Evolutionary conservation across 1,284 basidiomycete species (phyloP).

Genomic region (Coniferiporia sulphurascens): DNA sequence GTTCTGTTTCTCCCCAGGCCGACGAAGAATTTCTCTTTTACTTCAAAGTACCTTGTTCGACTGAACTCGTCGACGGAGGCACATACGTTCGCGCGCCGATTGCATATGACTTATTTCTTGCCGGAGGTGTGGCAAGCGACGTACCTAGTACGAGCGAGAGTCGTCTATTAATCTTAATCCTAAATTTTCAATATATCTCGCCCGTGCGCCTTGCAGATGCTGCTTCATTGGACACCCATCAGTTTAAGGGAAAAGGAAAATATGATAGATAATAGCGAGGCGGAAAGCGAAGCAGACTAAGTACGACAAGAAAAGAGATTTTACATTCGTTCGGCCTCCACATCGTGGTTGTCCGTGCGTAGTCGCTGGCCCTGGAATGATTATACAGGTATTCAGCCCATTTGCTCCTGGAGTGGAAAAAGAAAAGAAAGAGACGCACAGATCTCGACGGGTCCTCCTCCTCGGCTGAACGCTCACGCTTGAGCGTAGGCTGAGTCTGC

Average conservation of each 20-base stretch:
- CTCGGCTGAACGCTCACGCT: slow-evolving; percentile 65
- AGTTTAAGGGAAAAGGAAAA: not conserved
- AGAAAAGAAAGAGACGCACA: slow-evolving; percentile 36
- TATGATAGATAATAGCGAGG: slow-evolving; percentile 12
- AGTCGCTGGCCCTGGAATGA: slow-evolving; percentile 42
- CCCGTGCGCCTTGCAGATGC: not conserved
- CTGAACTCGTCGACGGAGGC: slow-evolving; percentile 56
- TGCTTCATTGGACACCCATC: no score
- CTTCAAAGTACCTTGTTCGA: slow-evolving; percentile 50
- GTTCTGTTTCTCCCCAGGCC: slow-evolving; percentile 28
- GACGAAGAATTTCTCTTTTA: slow-evolving; percentile 35
- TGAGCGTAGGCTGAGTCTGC: slow-evolving; percentile 36
- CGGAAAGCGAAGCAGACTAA: slow-evolving; percentile 10
- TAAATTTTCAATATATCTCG: not conserved
- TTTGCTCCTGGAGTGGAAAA: not conserved
- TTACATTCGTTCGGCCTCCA: slow-evolving; percentile 64
- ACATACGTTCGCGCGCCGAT: slow-evolving; percentile 53
- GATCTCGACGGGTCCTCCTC: slow-evolving; percentile 56
- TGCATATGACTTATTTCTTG: slow-evolving; percentile 54
- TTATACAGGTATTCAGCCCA: not conserved
- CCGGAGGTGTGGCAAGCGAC: slow-evolving; percentile 34
- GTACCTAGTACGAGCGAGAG: slow-evolving; percentile 48
- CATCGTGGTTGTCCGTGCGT: slow-evolving; percentile 51
- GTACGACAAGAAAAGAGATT: slow-evolving; percentile 2
- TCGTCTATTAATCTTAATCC: slow-evolving; percentile 46